A percentile compares a stretch with the other conserved stretches of the same genome.
Conservation (phyloP, 768 basidiomycete genomes). For the Boletellus emodensis region DNA sequence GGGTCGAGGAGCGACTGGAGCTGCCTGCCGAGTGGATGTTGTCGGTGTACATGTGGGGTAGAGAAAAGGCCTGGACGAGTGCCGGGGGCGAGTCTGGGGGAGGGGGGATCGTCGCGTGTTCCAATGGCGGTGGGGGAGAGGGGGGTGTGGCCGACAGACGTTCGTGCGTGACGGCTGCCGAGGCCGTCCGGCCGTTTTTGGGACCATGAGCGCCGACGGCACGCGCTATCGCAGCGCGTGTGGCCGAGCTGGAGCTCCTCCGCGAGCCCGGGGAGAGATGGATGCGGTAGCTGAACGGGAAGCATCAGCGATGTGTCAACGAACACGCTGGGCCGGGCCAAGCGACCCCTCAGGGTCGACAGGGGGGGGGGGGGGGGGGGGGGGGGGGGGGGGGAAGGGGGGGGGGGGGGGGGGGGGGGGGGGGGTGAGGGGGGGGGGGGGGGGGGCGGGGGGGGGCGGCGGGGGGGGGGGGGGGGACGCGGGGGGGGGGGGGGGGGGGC, state of each 20-base stretch:
- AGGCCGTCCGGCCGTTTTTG: slow-evolving; percentile 25
- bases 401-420: too few relatives aligned
- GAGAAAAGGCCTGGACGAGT: slow-evolving; percentile 42
- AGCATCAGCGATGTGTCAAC: slow-evolving; percentile 11
- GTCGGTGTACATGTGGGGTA: slow-evolving; percentile 23
- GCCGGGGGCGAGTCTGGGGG: slow-evolving; percentile 57
- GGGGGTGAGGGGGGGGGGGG: too few relatives aligned
- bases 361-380: too few relatives aligned
- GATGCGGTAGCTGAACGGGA: slow-evolving; percentile 61
- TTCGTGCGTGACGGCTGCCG: slow-evolving; percentile 24
- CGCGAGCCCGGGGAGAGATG: slow-evolving; percentile 79
- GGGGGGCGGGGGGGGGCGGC: too few relatives aligned
- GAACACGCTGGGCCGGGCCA: too few relatives aligned
- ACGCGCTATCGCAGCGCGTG: slow-evolving; percentile 55
- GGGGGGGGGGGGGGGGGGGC: too few relatives aligned
- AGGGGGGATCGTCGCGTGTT: slow-evolving; percentile 37
- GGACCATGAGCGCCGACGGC: slow-evolving; percentile 28
- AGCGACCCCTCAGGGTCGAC: slow-evolving; percentile 8
- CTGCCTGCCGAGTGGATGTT: slow-evolving; percentile 32
- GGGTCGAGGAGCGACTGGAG: slow-evolving; percentile 44
- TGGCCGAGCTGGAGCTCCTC: slow-evolving; percentile 51
- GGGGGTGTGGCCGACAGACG: slow-evolving; percentile 24
- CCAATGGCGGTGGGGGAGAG: slow-evolving; percentile 42
- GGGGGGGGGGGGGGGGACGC: too few relatives aligned
- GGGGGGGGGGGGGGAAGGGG: too few relatives aligned